phyloP scores from a whole-genome alignment of 2,329 filamentous ascomycete genomes.

The Diaporthe citrichinensis region DNA sequence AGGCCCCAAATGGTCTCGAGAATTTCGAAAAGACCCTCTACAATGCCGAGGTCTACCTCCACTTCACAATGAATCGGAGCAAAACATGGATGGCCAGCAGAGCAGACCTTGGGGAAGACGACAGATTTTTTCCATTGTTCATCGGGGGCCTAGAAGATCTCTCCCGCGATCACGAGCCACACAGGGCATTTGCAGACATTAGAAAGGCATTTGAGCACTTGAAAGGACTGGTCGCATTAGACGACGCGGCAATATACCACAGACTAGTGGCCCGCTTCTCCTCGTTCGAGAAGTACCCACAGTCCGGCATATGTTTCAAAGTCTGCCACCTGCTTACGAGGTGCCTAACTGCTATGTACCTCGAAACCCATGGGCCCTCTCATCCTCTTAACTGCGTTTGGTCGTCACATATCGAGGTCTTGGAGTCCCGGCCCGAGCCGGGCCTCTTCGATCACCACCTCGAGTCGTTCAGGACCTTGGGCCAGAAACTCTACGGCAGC shows the following conservation, averaged over 20 bases:
- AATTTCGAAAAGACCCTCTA: conserved; percentile 21
- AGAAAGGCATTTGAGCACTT: conserved; percentile 21
- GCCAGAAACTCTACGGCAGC: background rate
- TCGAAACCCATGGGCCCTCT: background rate
- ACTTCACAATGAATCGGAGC: background rate
- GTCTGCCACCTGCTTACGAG: conserved; percentile 23
- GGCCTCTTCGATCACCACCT: background rate
- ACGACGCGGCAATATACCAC: conserved; percentile 27
- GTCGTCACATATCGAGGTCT: conserved; percentile 6
- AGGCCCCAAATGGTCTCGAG: background rate
- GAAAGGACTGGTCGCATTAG: background rate
- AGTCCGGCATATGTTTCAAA: conserved; percentile 5
- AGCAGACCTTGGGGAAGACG: conserved; percentile 10
- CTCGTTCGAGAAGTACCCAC: conserved; percentile 25
- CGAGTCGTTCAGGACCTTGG: background rate
- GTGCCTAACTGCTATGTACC: conserved; percentile 4
- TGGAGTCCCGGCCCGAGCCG: background rate
- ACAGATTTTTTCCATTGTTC: conserved; percentile 27
- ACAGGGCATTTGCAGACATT: conserved; percentile 16
- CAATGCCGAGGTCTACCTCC: conserved; percentile 9
- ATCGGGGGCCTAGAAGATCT: conserved; percentile 23
- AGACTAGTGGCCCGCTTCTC: conserved; percentile 20
- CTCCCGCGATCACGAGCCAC: background rate
- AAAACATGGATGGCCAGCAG: background rate
- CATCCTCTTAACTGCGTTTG: conserved; percentile 4